phyloP scores from a whole-genome alignment of 768 basidiomycete genomes.

The Tulasnella sp. region DNA sequence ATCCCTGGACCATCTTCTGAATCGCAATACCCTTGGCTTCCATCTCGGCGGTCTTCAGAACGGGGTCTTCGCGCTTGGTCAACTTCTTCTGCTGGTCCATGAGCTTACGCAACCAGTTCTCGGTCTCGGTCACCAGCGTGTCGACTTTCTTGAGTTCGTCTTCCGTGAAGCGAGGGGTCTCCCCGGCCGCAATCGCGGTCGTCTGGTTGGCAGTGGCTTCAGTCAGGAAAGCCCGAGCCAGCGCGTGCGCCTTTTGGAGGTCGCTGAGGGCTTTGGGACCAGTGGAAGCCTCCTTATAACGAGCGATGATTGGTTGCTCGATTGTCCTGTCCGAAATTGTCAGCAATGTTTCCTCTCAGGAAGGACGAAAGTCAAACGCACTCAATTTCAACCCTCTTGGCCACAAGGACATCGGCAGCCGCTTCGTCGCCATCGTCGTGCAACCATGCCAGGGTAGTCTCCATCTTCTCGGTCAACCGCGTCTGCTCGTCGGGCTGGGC shows the following conservation, averaged over 20 bases:
- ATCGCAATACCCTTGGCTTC: slow-evolving; percentile 68
- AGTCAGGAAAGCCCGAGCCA: slow-evolving; percentile 55
- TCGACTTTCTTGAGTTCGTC: slow-evolving; percentile 80
- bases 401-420: slow-evolving; percentile 58
- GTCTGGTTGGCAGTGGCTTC: slow-evolving; percentile 71
- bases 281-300: slow-evolving; percentile 79
- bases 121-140: slow-evolving; percentile 63
- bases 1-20: slow-evolving; percentile 42
- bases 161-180: slow-evolving; percentile 68
- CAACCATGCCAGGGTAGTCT: slow-evolving; percentile 74
- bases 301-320: slow-evolving; percentile 72
- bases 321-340: slow-evolving; percentile 37
- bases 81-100: slow-evolving; percentile 74
- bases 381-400: slow-evolving; percentile 75
- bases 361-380: slow-evolving; percentile 32
- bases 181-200: slow-evolving; percentile 42
- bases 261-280: slow-evolving; percentile 79
- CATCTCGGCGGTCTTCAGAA: slow-evolving; percentile 79
- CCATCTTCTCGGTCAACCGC: slow-evolving; percentile 51
- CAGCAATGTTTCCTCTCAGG: not conserved
- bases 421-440: slow-evolving; percentile 75
- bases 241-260: slow-evolving; percentile 58
- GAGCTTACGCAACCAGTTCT: slow-evolving; percentile 69
- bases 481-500: slow-evolving; percentile 62
- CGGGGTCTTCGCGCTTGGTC: slow-evolving; percentile 67